Evolutionary conservation across 306 rosid species (phyloP).

Genomic region (Vachellia pachyceras): DNA sequence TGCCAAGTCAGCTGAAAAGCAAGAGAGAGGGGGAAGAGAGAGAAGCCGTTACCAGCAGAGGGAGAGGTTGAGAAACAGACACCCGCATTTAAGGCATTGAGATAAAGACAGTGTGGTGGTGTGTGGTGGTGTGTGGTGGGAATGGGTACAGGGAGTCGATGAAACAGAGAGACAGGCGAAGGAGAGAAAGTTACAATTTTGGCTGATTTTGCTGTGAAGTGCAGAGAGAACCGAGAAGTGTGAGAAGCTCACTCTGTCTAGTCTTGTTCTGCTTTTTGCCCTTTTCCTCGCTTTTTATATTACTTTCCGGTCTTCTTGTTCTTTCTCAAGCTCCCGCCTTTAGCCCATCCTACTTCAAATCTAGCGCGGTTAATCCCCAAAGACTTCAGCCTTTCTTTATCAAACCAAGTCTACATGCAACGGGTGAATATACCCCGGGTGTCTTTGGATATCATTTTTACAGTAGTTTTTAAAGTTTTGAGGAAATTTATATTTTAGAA

Average conservation of each 20-base stretch:
- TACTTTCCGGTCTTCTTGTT: conserved; percentile 20
- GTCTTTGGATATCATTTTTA: too few species aligned
- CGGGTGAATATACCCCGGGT: too few species aligned
- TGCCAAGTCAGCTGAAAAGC: background rate
- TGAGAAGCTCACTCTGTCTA: background rate
- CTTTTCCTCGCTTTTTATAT: conserved; percentile 29
- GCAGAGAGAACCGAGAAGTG: background rate
- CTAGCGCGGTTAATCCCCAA: conserved; percentile 33
- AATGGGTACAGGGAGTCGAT: conserved; percentile 24
- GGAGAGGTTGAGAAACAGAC: conserved; percentile 18
- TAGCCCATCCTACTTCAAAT: conserved; percentile 1
- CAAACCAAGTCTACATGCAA: background rate
- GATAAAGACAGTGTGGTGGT: background rate
- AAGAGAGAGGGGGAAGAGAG: background rate
- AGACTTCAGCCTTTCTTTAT: background rate
- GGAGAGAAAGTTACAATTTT: conserved; percentile 33
- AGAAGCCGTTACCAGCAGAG: background rate
- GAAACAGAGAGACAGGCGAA: conserved; percentile 41
- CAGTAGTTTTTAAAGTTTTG: too few species aligned
- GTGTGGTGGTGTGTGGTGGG: too few species aligned
- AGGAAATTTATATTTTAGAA: too few species aligned
- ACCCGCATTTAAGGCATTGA: conserved; percentile 38
- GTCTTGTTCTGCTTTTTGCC: conserved; percentile 22
- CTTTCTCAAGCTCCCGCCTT: background rate
- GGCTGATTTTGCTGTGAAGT: conserved; percentile 34